Evolutionary conservation across 441 rosid genomes (phyloP).

Genomic region (Manihot esculenta): DNA sequence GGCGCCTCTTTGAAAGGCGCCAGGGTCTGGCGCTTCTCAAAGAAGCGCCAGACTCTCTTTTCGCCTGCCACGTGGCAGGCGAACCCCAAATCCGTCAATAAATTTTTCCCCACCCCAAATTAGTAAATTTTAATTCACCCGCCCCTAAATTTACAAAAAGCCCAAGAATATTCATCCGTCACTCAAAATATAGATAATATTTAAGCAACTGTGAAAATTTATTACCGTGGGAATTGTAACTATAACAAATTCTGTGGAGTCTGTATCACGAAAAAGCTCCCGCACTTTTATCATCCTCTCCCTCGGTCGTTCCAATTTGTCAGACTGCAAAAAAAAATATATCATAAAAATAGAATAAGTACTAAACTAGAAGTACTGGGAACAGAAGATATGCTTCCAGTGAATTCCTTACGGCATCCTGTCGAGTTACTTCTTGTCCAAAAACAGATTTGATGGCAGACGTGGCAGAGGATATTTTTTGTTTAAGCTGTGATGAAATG

Average conservation of each 20-base stretch:
- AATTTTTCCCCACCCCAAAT: too few relatives aligned
- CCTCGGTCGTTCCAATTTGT: slow-evolving; percentile 73
- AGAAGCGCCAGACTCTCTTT: too few relatives aligned
- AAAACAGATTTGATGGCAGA: slow-evolving; percentile 90
- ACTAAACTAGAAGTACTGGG: slow-evolving; percentile 8
- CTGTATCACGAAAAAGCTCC: slow-evolving; percentile 79
- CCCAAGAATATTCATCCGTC: not conserved
- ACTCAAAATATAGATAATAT: not conserved
- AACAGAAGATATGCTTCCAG: slow-evolving; percentile 13
- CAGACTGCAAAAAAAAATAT: slow-evolving; percentile 43
- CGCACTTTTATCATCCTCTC: slow-evolving; percentile 89
- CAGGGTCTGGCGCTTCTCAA: too few relatives aligned
- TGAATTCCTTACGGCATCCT: slow-evolving; percentile 60
- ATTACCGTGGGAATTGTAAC: slow-evolving; percentile 92
- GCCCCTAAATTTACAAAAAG: too few relatives aligned
- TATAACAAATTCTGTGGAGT: slow-evolving; percentile 85
- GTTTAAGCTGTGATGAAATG: slow-evolving; percentile 59
- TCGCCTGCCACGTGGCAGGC: too few relatives aligned
- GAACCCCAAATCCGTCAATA: too few relatives aligned
- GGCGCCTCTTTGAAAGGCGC: too few relatives aligned
- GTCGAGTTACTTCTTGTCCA: slow-evolving; percentile 64
- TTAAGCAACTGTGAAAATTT: not conserved
- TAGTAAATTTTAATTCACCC: too few relatives aligned
- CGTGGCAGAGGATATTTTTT: slow-evolving; percentile 85
- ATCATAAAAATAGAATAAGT: slow-evolving; percentile 1